A percentile compares a stretch with the other conserved stretches of the same genome.
These are phyloP conservation scores for Haplosporangium sp. DNA, from an alignment of 371 early-diverging fungal species.

Conservation along the genomic window DNA sequence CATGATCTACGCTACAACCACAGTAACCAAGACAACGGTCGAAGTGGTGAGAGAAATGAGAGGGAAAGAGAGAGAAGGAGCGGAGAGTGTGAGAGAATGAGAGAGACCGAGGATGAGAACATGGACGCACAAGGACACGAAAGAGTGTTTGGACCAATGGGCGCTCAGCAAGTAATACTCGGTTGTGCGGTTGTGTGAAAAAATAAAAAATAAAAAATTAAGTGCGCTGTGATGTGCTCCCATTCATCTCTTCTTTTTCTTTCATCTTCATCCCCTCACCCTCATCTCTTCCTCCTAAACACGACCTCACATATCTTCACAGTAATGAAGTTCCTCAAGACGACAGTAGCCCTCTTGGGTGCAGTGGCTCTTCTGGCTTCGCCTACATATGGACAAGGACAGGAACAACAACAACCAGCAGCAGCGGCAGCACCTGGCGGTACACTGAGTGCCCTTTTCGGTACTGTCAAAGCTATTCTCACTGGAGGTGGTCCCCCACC, in stretches of 20 bases:
- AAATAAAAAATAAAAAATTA: not conserved
- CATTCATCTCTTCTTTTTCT: slow-evolving; percentile 1
- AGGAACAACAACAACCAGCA: not conserved
- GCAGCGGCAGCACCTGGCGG: not conserved
- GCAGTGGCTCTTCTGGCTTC: slow-evolving; percentile 34
- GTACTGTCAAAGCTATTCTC: slow-evolving; percentile 34
- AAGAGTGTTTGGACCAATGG: slow-evolving; percentile 27
- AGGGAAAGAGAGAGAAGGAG: not conserved
- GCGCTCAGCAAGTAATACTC: not conserved
- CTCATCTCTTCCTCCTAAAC: slow-evolving; percentile 8
- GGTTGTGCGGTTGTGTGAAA: not conserved
- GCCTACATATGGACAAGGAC: slow-evolving; percentile 32
- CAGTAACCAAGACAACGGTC: too few species aligned
- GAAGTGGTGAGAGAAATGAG: not conserved
- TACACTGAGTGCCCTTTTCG: not conserved
- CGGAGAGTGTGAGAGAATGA: not conserved
- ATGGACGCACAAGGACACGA: too few species aligned
- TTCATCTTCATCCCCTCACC: slow-evolving; percentile 1
- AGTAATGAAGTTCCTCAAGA: slow-evolving; percentile 51
- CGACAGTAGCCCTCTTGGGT: slow-evolving; percentile 30
- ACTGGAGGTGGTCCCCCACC: slow-evolving; percentile 6
- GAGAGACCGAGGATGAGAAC: not conserved
- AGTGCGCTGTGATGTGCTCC: not conserved
- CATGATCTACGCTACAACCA: too few species aligned
- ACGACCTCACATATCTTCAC: too few species aligned